Conservation (phyloP, 1,139 yeast species). For the Cylindricascospora bacillispora region DNA sequence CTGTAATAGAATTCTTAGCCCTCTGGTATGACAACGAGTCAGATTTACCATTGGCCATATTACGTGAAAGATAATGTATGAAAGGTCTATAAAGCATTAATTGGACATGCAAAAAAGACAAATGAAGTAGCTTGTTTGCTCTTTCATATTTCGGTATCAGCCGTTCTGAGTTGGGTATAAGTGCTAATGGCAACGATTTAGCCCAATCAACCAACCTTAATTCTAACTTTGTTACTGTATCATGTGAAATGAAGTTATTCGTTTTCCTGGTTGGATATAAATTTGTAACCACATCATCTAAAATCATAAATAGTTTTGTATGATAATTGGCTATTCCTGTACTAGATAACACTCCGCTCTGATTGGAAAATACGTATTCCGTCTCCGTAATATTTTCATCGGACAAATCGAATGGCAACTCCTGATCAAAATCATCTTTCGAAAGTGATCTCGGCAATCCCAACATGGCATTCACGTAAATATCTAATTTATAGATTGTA, state of each 20-base stretch:
- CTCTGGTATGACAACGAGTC: slow-evolving; percentile 48
- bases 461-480: slow-evolving; percentile 76
- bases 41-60: slow-evolving; percentile 26
- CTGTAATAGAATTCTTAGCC: slow-evolving; percentile 76
- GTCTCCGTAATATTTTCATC: slow-evolving; percentile 73
- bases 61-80: slow-evolving; percentile 57
- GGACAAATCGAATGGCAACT: slow-evolving; percentile 70
- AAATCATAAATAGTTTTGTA: slow-evolving; percentile 54
- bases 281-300: slow-evolving; percentile 41
- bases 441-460: slow-evolving; percentile 67
- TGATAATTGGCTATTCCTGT: slow-evolving; percentile 80
- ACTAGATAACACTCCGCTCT: slow-evolving; percentile 44
- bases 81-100: slow-evolving; percentile 82
- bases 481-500: slow-evolving; percentile 85
- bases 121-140: slow-evolving; percentile 66
- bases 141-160: slow-evolving; percentile 58
- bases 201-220: slow-evolving; percentile 65
- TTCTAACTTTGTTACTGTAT: slow-evolving; percentile 62
- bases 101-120: slow-evolving; percentile 74
- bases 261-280: slow-evolving; percentile 42
- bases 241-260: slow-evolving; percentile 28
- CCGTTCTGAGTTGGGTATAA: slow-evolving; percentile 48
- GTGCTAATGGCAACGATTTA: slow-evolving; percentile 55
- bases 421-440: slow-evolving; percentile 83
- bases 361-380: slow-evolving; percentile 28